Base-by-base conservation (phyloP, 257 asterid genomes). In the Plectranthus barbatus region DNA sequence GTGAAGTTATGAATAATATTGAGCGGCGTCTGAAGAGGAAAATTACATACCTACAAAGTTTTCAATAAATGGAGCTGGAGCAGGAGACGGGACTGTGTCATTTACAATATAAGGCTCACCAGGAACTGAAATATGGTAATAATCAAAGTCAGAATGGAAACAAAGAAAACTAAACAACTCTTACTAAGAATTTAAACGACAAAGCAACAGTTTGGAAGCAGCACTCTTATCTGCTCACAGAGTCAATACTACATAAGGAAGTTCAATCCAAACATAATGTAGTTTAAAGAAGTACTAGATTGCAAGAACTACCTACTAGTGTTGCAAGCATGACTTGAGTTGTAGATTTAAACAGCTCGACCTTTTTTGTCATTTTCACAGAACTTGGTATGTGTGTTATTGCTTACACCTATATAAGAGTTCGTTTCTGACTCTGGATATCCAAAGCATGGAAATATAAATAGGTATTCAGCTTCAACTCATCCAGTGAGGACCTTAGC, bases 81-180 rank as follows among this genome's bases (percentile, higher is more conserved):
- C 81, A 5, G 96, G 95, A 78, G 87, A 70, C 19, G 82, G 76
- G 71, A 70, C n/a, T 14, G 79, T 68, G 31, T 42, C 70, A 62
- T 79, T 68, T 41, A 66, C 62, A 5, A 77, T 84, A 77, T 81
- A 80, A 42, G 94, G 91, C 40, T 83, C 87, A 9, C 99, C 99
- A 23, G 99, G 99, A 80, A 80, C 99, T 92, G 85, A 62, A 67
- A 73, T 66, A 62, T 41, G 50, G 69, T 6, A 48, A 52, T 19
- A 53, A 24, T 58, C 29, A 60, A 62, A 29, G 45, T 60, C 67
- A 59, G 31, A 64, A 36, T 9, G 34, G 56, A 15, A 41, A 57
- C 33, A 12, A 47, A 50, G 45, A n/a, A 14, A 11, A 24, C 49
- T 1, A 26, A 5, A 26, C 2, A 34, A 31, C 37, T 21, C 45